Evolutionary conservation across 2,329 filamentous ascomycete genomes (phyloP), one percentile per base, ranked within the genome.

Genomic region (Elsinoe fawcettii): DNA sequence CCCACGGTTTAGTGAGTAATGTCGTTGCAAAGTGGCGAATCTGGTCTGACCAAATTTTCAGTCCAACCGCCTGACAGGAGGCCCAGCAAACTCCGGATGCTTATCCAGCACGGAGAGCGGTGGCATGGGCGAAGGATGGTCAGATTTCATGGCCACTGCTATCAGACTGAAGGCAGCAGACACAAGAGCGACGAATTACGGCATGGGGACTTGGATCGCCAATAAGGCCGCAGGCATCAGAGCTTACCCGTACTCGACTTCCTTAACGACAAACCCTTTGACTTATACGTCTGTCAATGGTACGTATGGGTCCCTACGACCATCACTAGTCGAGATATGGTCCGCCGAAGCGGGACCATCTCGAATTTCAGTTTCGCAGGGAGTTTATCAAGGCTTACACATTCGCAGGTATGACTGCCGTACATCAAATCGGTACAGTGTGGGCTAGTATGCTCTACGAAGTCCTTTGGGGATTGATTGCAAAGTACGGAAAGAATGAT

Each of bases 61-160:
- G 7, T 81, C 79, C 12, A 82, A 72, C 68, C 80, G 81, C 39
- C 73, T 84, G 25, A 83, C 81, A 0, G 81, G 81, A 51, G 81
- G 81, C 1, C 80, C 80, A 0, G 69, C 72, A 46, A 84, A 82
- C 72, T 65, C 70, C 5, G 71, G 68, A 51, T 82, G 80, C 61
- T 70, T 82, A 5, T 65, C 56, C 61, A 65, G 72, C 9, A 62
- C 72, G n/a, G 79, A 82, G 59, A 69, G 75, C 1, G 75, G 78
- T 7, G 80, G 80, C 37, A 80, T 82, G 80, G 79, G 79, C 32
- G 80, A 82, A 58, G 80, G 80, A 36, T 82, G 80, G 80, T 70
- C 74, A 57, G 80, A 82, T 61, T 80, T 81, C 67, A 77, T 76
- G 67, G 79, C 79, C 4, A 76, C 74, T 0, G 76, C 78, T 3